Evolutionary conservation across 2,329 filamentous ascomycete genomes (phyloP), one percentile per base, ranked within the genome.

Genomic region (Pyricularia grisea): DNA sequence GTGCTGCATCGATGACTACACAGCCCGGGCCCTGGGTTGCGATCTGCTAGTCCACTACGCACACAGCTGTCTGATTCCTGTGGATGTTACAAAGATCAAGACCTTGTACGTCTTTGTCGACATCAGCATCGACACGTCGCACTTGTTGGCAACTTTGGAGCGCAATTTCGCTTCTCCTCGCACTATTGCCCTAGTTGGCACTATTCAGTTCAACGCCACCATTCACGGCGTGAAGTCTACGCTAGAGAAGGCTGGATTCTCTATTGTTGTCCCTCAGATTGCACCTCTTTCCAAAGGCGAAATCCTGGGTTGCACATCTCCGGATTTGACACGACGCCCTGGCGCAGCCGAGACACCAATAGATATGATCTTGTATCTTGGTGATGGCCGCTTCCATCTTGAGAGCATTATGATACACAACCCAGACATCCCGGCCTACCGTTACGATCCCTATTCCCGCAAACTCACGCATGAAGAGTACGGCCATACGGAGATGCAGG

Each of bases 381-480:
- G 94, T 65, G 94, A 97, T 76, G 94, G 94, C 14, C 88, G 94
- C 70, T 97, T 97, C 82, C 95, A 99, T 78, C 90, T 99, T 63
- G 95, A 99, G 80, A 96, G 92, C 75, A 94, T 96, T 75, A 99
- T 99, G 94, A 99, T 99, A 73, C 95, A 98, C 77, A 99, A 99
- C 79, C 95, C 96, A 0, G 81, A 83, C 5, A 87, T 97, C 50
- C 92, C 94, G 0, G 94, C 96, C 1, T 99, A 97, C 80, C 88
- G 95, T 72, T 99, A 99, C 79, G 95, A 99, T 76, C 95, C 96
- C 0, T 99, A 99, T 81, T 95, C 93, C 12, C 88, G 94, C 67
- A 93, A 92, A 70, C 86, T 99, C 31, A 97, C 94, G 1, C 90
- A 92, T 72, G 96, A 99, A 80, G 90, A 87, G 28, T 99, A 99